These are phyloP conservation scores for Cercospora zeae-maydis DNA, from an alignment of 2,329 filamentous ascomycete genomes.

Conservation along the genomic window DNA sequence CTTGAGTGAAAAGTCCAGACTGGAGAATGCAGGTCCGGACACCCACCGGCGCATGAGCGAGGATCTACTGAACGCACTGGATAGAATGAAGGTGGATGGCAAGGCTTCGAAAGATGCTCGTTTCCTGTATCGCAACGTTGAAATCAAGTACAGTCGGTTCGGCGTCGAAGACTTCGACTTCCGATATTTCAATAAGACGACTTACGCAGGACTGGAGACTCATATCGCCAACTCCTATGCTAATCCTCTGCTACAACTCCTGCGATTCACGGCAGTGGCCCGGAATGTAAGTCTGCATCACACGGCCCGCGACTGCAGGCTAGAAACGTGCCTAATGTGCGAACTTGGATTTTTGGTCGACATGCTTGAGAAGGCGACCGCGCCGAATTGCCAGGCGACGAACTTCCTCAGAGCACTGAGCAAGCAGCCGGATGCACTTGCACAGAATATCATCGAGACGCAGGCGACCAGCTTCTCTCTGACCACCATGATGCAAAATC, in stretches of 20 bases:
- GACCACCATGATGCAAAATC: constrained; percentile 76
- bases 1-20: constrained; percentile 79
- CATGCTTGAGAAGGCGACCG: constrained; percentile 94
- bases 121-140: constrained; percentile 85
- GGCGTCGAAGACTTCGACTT: constrained; percentile 99
- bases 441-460: constrained; percentile 79
- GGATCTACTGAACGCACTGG: constrained; percentile 63
- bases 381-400: constrained; percentile 91
- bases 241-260: constrained; percentile 84
- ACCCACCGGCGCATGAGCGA: constrained; percentile 45
- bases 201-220: constrained; percentile 87
- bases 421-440: constrained; percentile 72
- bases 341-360: constrained; percentile 95
- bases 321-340: constrained; percentile 81
- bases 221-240: constrained; percentile 97
- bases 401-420: constrained; percentile 90
- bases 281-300: constrained; percentile 87
- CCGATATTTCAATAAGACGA: constrained; percentile 91
- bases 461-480: constrained; percentile 69
- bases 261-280: constrained; percentile 84
- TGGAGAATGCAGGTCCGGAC: constrained; percentile 49
- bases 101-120: constrained; percentile 78
- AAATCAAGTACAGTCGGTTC: constrained; percentile 99
- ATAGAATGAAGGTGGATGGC: constrained; percentile 65
- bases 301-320: constrained; percentile 77